A percentile compares a stretch with the other conserved stretches of the same genome.
Conservation (phyloP, 2,329 filamentous ascomycete species). For the Paracoccidioides brasiliensis region DNA sequence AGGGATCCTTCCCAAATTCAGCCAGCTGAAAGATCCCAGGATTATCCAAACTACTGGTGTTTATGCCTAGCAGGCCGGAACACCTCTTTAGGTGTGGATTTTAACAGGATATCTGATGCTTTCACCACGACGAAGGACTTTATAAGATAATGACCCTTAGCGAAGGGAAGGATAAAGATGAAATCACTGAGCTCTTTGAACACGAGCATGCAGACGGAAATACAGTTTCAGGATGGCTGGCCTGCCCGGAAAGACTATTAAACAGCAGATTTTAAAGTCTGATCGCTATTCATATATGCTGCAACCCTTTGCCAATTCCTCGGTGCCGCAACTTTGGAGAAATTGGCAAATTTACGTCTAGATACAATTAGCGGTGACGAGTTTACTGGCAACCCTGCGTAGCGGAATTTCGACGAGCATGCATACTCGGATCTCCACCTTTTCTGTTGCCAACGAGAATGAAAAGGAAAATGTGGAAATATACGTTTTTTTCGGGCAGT, state of each 20-base stretch:
- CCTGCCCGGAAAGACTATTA: constrained; percentile 15
- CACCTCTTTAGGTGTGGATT: constrained; percentile 14
- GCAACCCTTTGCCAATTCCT: constrained; percentile 19
- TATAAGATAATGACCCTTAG: constrained; percentile 12
- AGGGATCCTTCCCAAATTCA: constrained; percentile 14
- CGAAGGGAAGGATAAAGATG: constrained; percentile 11
- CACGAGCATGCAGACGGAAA: constrained; percentile 9
- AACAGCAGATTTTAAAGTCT: constrained; percentile 18
- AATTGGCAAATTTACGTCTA: constrained; percentile 1
- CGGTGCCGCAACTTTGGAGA: constrained; percentile 10
- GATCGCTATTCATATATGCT: constrained; percentile 19
- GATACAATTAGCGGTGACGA: background rate
- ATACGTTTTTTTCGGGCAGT: constrained; percentile 5
- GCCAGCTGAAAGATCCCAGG: constrained; percentile 5
- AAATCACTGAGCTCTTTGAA: constrained; percentile 16
- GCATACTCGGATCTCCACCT: constrained; percentile 9
- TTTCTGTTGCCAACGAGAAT: constrained; percentile 5
- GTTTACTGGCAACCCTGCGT: background rate
- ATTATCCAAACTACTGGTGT: constrained; percentile 13
- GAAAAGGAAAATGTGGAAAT: background rate
- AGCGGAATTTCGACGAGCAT: constrained; percentile 11
- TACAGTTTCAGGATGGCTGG: constrained; percentile 10
- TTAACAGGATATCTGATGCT: constrained; percentile 10
- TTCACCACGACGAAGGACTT: constrained; percentile 12
- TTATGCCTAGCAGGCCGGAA: constrained; percentile 20